Evolutionary conservation across 139 green algal genomes (phyloP), one percentile per base, ranked within the genome.

Genomic region (Chlamydomonas sphaeroides): DNA sequence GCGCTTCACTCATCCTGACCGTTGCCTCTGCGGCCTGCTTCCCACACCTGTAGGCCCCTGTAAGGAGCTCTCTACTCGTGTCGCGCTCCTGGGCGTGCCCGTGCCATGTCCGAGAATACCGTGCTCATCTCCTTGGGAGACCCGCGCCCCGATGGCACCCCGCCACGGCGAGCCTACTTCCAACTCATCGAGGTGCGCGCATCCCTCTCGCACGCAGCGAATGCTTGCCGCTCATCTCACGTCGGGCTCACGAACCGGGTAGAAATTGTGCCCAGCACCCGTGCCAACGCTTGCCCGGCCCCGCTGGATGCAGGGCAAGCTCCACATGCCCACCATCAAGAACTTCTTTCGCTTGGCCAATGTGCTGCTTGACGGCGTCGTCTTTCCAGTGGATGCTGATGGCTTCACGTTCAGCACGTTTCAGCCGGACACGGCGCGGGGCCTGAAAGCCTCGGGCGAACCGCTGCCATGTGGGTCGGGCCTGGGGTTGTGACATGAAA

Each of bases 381-480:
- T 82, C 7, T 72, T 73, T 61, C 75, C 75, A 5, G 73, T 62
- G 0, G 75, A 72, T 32, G 23, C 75, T 1, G 62, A 72, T n/a
- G 75, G 75, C 42, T 82, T 82, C 75, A 82, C 75, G 17, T 82
- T 73, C 45, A 65, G 45, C 42, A 82, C 75, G n/a, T 82, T 82
- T 21, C 2, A 18, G 62, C n/a, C 75, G 0, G 51, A 72, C 63
- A 73, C 42, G 4, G 17, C 65, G 0, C 32, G n/a, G n/a, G n/a
- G n/a, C n/a, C n/a, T n/a, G n/a, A n/a, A n/a, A n/a, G n/a, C n/a
- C n/a, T n/a, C n/a, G 0, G 75, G 75, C 42, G 75, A 82, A 14
- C 23, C 75, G 4, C n/a, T 65, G 32, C 75, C 62, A 0, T n/a
- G 74, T 81, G 33, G 30, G n/a, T n/a, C n/a, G n/a, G 56, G 18